Evolutionary conservation across 2,329 filamentous ascomycete genomes (phyloP).

Genomic region (Kalaharituber pfeilii): DNA sequence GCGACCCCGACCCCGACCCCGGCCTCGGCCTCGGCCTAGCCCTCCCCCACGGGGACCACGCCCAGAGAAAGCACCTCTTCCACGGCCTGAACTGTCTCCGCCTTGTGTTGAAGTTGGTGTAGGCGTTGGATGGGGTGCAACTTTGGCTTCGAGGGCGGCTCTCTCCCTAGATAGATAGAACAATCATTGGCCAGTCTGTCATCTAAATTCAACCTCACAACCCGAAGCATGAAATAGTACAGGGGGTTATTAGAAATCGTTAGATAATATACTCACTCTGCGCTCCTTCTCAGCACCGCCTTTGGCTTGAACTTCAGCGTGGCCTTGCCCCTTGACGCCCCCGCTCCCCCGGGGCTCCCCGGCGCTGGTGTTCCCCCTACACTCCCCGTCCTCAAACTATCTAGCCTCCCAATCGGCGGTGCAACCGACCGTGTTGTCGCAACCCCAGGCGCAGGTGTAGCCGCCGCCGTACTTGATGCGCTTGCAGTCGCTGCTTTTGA

Average conservation of each 20-base stretch:
- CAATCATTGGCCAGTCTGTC: background rate
- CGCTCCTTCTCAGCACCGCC: conserved; percentile 17
- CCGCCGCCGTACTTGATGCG: background rate
- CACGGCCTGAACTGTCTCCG: conserved; percentile 10
- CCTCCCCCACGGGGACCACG: conserved; percentile 8
- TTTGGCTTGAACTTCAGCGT: conserved; percentile 22
- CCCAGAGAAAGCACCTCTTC: conserved; percentile 4
- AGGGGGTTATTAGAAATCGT: background rate
- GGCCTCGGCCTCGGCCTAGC: conserved; percentile 16
- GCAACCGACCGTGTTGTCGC: conserved; percentile 17
- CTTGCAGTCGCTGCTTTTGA: background rate
- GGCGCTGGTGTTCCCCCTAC: background rate
- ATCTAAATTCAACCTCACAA: too few species aligned
- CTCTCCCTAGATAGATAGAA: conserved; percentile 9
- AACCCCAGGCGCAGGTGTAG: background rate
- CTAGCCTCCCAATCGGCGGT: conserved; percentile 20
- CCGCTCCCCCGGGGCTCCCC: conserved; percentile 6
- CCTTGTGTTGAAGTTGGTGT: too few species aligned
- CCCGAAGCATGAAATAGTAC: background rate
- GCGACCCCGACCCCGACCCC: conserved; percentile 10
- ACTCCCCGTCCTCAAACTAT: conserved; percentile 12
- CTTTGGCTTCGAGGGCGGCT: conserved; percentile 15
- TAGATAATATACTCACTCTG: conserved; percentile 16
- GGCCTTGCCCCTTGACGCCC: conserved; percentile 9
- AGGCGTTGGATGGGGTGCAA: conserved; percentile 3